Base-by-base conservation (phyloP, 73 alveolate species). In the Paramecium octaurelia region DNA sequence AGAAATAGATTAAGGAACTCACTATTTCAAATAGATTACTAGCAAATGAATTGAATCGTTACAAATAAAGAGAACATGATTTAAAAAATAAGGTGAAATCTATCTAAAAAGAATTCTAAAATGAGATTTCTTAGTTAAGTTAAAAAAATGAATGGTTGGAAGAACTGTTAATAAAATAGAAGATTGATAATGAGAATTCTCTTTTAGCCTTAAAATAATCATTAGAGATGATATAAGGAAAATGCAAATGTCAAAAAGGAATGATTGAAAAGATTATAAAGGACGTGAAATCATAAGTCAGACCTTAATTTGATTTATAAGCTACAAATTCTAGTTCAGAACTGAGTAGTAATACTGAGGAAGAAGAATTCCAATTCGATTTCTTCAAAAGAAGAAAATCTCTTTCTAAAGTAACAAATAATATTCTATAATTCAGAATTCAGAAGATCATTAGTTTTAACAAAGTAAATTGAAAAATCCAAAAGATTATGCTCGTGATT, bases 211-310 rank as follows among this genome's bases (percentile, higher is more conserved):
- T 73, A 29, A 73, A 73, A 20, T 31, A 73, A 42, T 29, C 88
- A 9, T 12, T 73, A 38, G 88, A 73, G 29, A 73, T 73, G 88
- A 20, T 73, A 20, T 38, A 42, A 35, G 21, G 42, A 4, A 73
- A 73, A 73, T 73, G 88, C n/a, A 73, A 73, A 20, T 73, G 88
- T 20, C 18, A 73, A 73, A 73, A 73, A 64, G 83, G 83, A 27
- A 27, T 64, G 83, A 12, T 31, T 2, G 83, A 64, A 3, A 64
- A 64, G 29, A 23, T 64, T 12, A 11, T 23, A 2, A 64, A 64
- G 29, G 83, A 64, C 5, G 48, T 64, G 1, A 64, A 64, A 64
- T 31, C 83, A 31, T 23, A 64, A 64, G 8, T 6, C 1, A 64
- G 83, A 64, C 27, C 50, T 64, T 18, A 64, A 64, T 64, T 12